These are phyloP conservation scores for Pythium scleroteichum DNA, from an alignment of 352 stramenopile genomes.

Conservation along the genomic window DNA sequence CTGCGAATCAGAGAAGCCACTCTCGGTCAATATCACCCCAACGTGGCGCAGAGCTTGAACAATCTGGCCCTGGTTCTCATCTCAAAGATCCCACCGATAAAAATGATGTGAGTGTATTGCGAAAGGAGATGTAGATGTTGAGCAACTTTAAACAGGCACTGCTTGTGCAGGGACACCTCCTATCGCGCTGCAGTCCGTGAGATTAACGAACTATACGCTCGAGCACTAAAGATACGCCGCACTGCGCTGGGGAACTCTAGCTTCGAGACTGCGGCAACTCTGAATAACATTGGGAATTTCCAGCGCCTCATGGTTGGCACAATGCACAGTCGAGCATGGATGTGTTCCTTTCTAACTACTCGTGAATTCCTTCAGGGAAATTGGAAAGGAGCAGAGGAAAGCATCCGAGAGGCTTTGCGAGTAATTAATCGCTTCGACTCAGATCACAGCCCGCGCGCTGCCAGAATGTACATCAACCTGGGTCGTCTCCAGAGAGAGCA, in stretches of 20 bases:
- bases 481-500: conserved; percentile 65
- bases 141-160: too few species aligned
- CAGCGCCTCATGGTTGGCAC: conserved; percentile 60
- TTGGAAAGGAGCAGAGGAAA: conserved; percentile 56
- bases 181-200: conserved; percentile 32
- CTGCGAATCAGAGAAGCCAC: conserved; percentile 71
- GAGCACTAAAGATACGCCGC: conserved; percentile 60
- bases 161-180: conserved; percentile 14
- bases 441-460: conserved; percentile 63
- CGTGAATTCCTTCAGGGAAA: too few species aligned
- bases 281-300: conserved; percentile 84
- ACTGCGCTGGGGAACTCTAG: conserved; percentile 69
- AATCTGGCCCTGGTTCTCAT: conserved; percentile 63
- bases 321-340: not conserved
- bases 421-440: conserved; percentile 79
- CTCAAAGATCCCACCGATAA: conserved; percentile 2
- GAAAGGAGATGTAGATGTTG: too few species aligned
- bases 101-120: conserved; percentile 14
- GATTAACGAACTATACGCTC: conserved; percentile 58
- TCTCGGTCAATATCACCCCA: conserved; percentile 58
- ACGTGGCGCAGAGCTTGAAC: conserved; percentile 79
- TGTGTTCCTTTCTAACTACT: too few species aligned
- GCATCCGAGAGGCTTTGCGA: conserved; percentile 75
- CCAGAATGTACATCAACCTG: conserved; percentile 72
- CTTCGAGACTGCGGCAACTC: conserved; percentile 71